phyloP scores from a whole-genome alignment of 371 early-diverging fungal species.

The Mucor indicus region DNA sequence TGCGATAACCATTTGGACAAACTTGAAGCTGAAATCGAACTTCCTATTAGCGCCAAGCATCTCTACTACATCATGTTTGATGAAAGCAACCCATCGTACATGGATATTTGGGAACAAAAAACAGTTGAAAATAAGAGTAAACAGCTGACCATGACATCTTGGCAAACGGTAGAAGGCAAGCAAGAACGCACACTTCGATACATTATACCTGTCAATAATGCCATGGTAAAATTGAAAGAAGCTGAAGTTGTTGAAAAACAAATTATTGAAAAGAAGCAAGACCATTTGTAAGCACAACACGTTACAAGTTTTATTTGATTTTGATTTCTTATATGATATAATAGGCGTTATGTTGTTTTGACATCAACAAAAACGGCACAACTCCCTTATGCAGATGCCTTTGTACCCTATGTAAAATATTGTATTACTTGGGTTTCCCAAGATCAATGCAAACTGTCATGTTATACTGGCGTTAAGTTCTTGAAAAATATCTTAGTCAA shows the following conservation, averaged over 20 bases:
- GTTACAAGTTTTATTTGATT: constrained; percentile 5
- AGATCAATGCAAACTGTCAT: constrained; percentile 43
- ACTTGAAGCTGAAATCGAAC: constrained; percentile 51
- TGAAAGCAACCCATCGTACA: constrained; percentile 17
- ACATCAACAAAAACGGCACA: constrained; percentile 46
- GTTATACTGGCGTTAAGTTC: constrained; percentile 54
- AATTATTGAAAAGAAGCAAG: constrained; percentile 46
- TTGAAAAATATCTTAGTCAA: constrained; percentile 56
- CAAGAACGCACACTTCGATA: constrained; percentile 44
- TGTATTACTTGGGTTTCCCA: constrained; percentile 52
- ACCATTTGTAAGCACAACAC: constrained; percentile 36
- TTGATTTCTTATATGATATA: background rate
- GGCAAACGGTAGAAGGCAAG: constrained; percentile 34
- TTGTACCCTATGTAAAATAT: constrained; percentile 54
- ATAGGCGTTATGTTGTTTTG: constrained; percentile 40
- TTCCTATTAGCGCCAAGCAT: constrained; percentile 59
- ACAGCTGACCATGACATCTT: constrained; percentile 45
- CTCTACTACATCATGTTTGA: constrained; percentile 61
- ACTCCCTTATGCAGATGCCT: constrained; percentile 61
- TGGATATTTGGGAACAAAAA: constrained; percentile 48
- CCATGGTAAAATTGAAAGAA: constrained; percentile 43
- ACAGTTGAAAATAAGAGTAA: constrained; percentile 42
- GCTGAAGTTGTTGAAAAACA: constrained; percentile 60
- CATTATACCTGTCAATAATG: constrained; percentile 53
- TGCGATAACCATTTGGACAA: constrained; percentile 71